phyloP scores from a whole-genome alignment of 2,329 filamentous ascomycete species.

The Lasiodiplodia theobromae region DNA sequence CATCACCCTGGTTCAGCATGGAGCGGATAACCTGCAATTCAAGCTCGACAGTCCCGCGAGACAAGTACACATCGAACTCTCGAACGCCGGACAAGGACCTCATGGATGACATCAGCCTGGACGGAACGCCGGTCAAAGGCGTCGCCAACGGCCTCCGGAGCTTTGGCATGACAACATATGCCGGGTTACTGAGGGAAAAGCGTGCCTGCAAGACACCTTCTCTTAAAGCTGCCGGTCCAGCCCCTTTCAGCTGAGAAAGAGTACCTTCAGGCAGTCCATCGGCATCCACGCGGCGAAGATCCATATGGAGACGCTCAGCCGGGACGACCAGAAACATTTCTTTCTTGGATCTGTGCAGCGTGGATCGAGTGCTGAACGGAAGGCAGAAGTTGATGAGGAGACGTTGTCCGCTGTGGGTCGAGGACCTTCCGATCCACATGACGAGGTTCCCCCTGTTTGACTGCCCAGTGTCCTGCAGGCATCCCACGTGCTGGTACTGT shows the following conservation, averaged over 20 bases:
- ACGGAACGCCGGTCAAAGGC: conserved; percentile 4
- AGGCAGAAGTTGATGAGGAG: conserved; percentile 17
- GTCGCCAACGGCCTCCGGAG: conserved; percentile 14
- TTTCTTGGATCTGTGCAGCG: conserved; percentile 1
- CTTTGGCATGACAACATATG: conserved; percentile 15
- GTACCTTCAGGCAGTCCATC: neutral
- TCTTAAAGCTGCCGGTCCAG: neutral
- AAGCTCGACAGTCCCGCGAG: conserved; percentile 1
- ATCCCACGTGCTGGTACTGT: conserved; percentile 9
- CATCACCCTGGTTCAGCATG: neutral
- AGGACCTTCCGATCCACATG: conserved; percentile 1
- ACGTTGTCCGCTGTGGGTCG: neutral
- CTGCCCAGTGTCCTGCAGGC: neutral
- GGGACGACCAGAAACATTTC: conserved; percentile 8
- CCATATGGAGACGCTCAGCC: conserved; percentile 2
- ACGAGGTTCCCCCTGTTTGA: neutral
- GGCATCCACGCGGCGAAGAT: neutral
- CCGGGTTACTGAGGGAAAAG: conserved; percentile 14
- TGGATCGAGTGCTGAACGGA: conserved; percentile 1
- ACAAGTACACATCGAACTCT: conserved; percentile 14
- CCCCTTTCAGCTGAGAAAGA: neutral
- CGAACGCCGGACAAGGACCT: neutral
- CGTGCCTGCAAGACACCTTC: neutral
- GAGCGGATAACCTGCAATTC: neutral
- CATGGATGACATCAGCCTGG: conserved; percentile 10